Evolutionary conservation across 1,284 basidiomycete species (phyloP).

Genomic region (Retiboletus flavoniger): DNA sequence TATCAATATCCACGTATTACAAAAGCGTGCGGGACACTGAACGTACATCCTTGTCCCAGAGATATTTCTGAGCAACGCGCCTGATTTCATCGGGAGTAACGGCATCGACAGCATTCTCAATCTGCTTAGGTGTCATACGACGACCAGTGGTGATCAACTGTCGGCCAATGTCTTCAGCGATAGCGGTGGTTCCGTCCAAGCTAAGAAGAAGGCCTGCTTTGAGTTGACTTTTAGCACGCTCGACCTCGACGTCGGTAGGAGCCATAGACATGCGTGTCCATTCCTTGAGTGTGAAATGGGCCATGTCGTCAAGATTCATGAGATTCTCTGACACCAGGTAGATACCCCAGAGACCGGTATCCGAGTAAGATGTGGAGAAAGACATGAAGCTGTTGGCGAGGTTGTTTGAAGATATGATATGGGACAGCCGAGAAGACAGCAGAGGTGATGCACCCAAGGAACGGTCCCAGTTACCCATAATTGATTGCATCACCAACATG

Average conservation of each 20-base stretch:
- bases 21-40: constrained; percentile 4
- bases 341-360: constrained; percentile 99
- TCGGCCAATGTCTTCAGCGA: constrained; percentile 97
- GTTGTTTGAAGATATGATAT: constrained; percentile 91
- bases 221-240: constrained; percentile 96
- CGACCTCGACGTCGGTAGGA: constrained; percentile 85
- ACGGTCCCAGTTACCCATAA: constrained; percentile 99
- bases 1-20: constrained; percentile 13
- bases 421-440: constrained; percentile 88
- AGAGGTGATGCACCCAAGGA: constrained; percentile 89
- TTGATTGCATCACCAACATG: constrained; percentile 97
- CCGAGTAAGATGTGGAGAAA: constrained; percentile 99
- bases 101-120: constrained; percentile 89
- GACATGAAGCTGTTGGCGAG: constrained; percentile 99
- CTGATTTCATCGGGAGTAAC: constrained; percentile 90
- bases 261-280: constrained; percentile 95
- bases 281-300: constrained; percentile 94
- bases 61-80: constrained; percentile 92
- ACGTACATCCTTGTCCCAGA: constrained; percentile 93
- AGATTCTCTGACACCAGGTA: constrained; percentile 96
- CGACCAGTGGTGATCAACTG: constrained; percentile 94
- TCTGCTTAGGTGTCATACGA: constrained; percentile 89
- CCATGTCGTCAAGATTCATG: constrained; percentile 89
- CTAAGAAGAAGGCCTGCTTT: constrained; percentile 91
- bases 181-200: constrained; percentile 92